Conservation (phyloP, 805 yeast species). For the Kregervanrija delftensis region DNA sequence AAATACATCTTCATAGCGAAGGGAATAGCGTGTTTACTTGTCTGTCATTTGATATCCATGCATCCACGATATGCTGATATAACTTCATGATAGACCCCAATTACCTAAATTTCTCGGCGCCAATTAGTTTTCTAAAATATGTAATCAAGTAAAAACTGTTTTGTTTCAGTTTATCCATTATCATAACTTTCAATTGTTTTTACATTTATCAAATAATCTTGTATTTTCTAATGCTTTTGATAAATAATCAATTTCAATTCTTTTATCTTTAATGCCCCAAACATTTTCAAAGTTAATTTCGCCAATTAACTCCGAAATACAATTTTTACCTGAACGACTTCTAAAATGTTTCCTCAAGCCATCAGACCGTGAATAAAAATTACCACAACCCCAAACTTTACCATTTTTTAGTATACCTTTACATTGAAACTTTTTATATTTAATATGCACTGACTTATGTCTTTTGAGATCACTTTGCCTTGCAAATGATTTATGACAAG, state of each 20-base stretch:
- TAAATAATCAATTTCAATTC: not conserved
- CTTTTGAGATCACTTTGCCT: conserved; percentile 10
- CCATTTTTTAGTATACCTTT: not conserved
- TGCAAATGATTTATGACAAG: conserved; percentile 11
- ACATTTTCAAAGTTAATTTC: not conserved
- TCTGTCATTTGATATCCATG: too few relatives aligned
- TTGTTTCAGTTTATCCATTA: not conserved
- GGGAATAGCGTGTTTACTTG: too few relatives aligned
- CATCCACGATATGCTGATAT: too few relatives aligned
- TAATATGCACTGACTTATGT: conserved; percentile 9
- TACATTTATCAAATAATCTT: too few relatives aligned
- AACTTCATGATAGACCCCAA: too few relatives aligned
- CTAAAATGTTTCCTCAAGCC: conserved; percentile 10
- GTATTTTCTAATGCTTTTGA: too few relatives aligned
- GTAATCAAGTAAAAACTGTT: not conserved
- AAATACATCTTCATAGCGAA: too few relatives aligned
- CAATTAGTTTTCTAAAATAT: not conserved
- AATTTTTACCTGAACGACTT: conserved; percentile 2
- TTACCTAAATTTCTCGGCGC: too few relatives aligned
- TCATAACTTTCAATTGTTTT: not conserved
- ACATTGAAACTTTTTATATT: conserved; percentile 4
- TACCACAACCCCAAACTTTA: conserved; percentile 7
- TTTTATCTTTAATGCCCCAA: not conserved
- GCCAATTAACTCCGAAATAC: conserved; percentile 1
- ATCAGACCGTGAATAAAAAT: conserved; percentile 7